Evolutionary conservation across 2,329 filamentous ascomycete species (phyloP), one percentile per base, ranked within the genome.

Genomic region (Monilinia fructigena): DNA sequence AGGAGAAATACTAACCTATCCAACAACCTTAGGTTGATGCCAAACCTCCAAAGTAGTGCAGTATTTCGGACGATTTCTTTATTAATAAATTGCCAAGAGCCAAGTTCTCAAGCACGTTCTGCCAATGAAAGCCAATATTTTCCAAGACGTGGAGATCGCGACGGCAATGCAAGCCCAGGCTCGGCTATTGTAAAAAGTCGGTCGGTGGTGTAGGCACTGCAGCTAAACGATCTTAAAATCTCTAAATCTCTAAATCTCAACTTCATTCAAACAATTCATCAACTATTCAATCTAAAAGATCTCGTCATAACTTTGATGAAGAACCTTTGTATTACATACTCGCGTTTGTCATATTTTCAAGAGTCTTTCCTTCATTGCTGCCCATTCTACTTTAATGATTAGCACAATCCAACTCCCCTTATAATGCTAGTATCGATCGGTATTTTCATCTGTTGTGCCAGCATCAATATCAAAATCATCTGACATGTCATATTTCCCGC

Each of bases 61-160:
- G 12, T 4, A 42, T 8, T 11, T 48, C 31, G 20, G 14, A 23
- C 5, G 2, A 18, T 3, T 23, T 48, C 2, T 23, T n/a, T 35
- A 12, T 23, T 23, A 8, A 48, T n/a, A 23, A 3, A 50, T 50
- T 38, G 28, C 58, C 58, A 60, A 60, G 42, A 20, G 58, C 58
- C 28, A 50, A 60, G 58, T 50, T 50, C 42, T 14, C 45, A 50
- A 38, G 18, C 58, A 50, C 28, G 31, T 61, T 61, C 26, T 61
- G 45, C 58, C 45, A 50, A 61, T 35, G n/a, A 48, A 61, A 61
- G 58, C 58, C 31, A 40, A 50, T 61, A 20, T 40, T 61, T 50
- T 52, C 45, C 58, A 50, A 61, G 58, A 6, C 45, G 58, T 14
- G 42, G 8, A 14, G 58, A 61, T 50, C 58, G 47, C 3, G 26